Percentiles rank a stretch among this genome's conserved stretches.
Evolutionary conservation across 2,329 filamentous ascomycete species (phyloP).

Genomic region (Apiospora aurea): DNA sequence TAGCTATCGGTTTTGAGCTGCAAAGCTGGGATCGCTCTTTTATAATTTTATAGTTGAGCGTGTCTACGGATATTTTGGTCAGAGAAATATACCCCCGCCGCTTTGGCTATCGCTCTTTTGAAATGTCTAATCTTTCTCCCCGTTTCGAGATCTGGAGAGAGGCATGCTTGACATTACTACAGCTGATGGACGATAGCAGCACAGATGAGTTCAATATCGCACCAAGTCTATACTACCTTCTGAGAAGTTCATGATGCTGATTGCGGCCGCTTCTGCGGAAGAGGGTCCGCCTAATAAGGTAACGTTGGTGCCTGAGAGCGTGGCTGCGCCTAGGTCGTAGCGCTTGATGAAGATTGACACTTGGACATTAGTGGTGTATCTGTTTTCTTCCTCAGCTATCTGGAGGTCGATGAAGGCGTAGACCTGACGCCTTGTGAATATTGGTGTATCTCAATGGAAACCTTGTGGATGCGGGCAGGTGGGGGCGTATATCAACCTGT

Average conservation of each 20-base stretch:
- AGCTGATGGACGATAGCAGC: neutral
- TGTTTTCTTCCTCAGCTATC: neutral
- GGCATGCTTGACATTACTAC: neutral
- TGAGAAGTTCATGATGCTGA: too few species aligned
- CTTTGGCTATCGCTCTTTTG: slow-evolving; percentile 9
- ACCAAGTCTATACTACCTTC: neutral
- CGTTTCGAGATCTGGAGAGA: neutral
- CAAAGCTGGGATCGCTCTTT: neutral
- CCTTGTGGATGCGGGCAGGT: neutral
- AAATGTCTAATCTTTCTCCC: neutral
- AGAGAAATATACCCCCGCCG: slow-evolving; percentile 16
- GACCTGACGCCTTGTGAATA: neutral
- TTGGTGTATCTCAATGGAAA: neutral
- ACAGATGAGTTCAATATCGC: neutral
- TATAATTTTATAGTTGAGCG: neutral
- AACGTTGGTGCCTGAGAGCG: neutral
- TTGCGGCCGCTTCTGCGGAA: too few species aligned
- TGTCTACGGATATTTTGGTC: neutral
- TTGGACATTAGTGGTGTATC: neutral
- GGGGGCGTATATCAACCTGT: neutral
- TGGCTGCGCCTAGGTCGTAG: neutral
- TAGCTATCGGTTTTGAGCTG: neutral
- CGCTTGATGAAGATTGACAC: neutral
- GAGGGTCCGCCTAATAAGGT: neutral
- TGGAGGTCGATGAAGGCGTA: neutral